Evolutionary conservation across 192 early-diverging fungal species (phyloP), one percentile per base, ranked within the genome.

Genomic region (Chytriomyces confervae): DNA sequence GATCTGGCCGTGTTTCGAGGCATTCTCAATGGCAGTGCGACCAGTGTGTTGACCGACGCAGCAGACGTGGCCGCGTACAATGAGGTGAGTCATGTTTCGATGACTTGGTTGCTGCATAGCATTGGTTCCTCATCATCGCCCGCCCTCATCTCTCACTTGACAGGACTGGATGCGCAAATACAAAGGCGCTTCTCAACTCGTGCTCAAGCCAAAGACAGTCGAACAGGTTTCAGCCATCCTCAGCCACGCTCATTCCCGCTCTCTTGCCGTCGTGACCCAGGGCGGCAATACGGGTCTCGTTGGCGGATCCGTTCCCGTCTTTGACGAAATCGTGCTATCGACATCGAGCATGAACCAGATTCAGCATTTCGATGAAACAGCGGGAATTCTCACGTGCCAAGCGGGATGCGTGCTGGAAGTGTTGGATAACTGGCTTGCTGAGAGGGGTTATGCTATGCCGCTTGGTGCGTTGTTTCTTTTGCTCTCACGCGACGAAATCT

Each of bases 231-330:
- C 94, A 5, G 81, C 89, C 27, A 90, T 98, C 23, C 81, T 98
- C 62, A 87, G 85, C 64, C 96, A 99, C 80, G 98, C 97, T 85
- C 93, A 95, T 75, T 86, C 89, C 3, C 81, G 96, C 23, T 84
- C 80, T 69, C 81, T 99, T 29, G 97, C 98, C 2, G 93, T 99
- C 48, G 95, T 96, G 8, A 96, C 98, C 46, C 98, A 99, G 84
- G 97, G 98, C 66, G 98, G 97, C 53, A 99, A 99, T 81, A 99
- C 96, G 3, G 96, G 96, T 44, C 86, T 99, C 24, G 97, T 98
- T 24, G 97, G 97, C 70, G 98, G 98, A 23, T 90, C 93, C 64
- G 93, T 98, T 0, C 94, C 96, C 6, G 94, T 99, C 0, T 93
- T 95, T 83, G 98, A 99, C 79, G 98, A 99, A 82, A 90, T 99